Conservation (phyloP, 2,329 filamentous ascomycete genomes). For the Fusarium nelsonii region DNA sequence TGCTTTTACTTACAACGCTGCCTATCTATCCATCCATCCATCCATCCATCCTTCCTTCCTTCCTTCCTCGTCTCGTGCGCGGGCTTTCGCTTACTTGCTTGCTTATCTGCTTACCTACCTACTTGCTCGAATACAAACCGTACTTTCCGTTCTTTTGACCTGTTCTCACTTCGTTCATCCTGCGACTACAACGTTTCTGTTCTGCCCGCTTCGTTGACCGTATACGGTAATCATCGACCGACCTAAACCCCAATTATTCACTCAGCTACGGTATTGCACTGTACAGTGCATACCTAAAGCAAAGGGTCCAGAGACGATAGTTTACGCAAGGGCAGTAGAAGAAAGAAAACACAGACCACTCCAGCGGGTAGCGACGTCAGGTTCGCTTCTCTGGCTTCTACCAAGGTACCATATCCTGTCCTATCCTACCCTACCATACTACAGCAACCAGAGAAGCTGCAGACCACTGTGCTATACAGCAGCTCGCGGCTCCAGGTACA, state of each 20-base stretch:
- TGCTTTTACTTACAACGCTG: conserved; percentile 11
- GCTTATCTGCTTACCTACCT: background rate
- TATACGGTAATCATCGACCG: conserved; percentile 37
- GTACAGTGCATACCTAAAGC: conserved; percentile 1
- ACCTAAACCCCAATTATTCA: conserved; percentile 26
- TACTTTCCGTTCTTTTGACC: conserved; percentile 7
- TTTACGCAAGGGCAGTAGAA: conserved; percentile 29
- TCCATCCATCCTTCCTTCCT: too few species aligned
- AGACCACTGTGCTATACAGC: conserved; percentile 2
- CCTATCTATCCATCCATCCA: background rate
- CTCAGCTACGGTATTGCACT: conserved; percentile 6
- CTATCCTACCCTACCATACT: background rate
- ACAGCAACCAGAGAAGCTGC: conserved; percentile 6
- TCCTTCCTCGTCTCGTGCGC: too few species aligned
- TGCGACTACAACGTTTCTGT: conserved; percentile 22
- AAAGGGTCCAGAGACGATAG: conserved; percentile 6
- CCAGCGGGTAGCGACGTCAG: conserved; percentile 26
- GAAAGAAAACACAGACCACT: conserved; percentile 30
- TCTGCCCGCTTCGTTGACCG: conserved; percentile 32
- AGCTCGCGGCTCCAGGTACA: conserved; percentile 46
- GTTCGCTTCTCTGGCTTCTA: background rate
- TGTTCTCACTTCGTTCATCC: conserved; percentile 17
- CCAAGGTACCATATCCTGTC: background rate
- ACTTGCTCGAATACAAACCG: conserved; percentile 10
- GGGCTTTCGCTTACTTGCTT: background rate